Evolutionary conservation across 1,284 basidiomycete species (phyloP), one percentile per base, ranked within the genome.

Genomic region (Porogramme epimiltina): DNA sequence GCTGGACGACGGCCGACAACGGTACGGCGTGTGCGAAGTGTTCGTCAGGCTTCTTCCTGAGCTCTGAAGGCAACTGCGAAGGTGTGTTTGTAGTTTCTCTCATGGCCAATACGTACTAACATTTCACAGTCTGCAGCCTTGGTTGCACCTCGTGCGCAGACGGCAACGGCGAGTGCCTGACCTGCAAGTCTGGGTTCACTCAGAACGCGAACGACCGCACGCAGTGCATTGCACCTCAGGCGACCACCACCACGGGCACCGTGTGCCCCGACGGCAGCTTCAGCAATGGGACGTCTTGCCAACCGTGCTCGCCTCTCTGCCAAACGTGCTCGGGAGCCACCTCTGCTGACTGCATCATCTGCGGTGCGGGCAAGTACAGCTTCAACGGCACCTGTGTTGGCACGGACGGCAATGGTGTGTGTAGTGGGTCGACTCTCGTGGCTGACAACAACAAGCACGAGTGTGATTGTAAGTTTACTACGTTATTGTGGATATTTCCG

Each of bases 381-480:
- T 73, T 85, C 54, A 84, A 86, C 49, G 86, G 88, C 1, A 73
- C 67, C 40, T 92, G 91, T 61, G 85, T 91, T 4, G 68, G 77
- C 34, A 76, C 84, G 16, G 78, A 85, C 62, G 71, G 69, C 18
- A 78, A 82, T 55, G 91, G 91, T 13, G 80, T 90, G 18, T 93
- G 91, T 68, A 69, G 79, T 37, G 82, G 86, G 23, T 77, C 86
- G 5, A 80, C 75, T 55, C 69, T 89, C 53, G 79, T 93, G 37
- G 89, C 82, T n/a, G 87, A 93, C 61, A 91, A 91, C 61, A 79
- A 81, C 62, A 93, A 92, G 71, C 73, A 80, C 20, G 80, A 84
- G 59, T 93, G 91, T 63, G 89, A 93, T 62, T 79, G 90, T 91
- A 63, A 66, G 87, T 78, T 24, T 31, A 44, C n/a, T n/a, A n/a